Evolutionary conservation across 2,329 filamentous ascomycete genomes (phyloP).

Genomic region (Bretziella fagacearum): DNA sequence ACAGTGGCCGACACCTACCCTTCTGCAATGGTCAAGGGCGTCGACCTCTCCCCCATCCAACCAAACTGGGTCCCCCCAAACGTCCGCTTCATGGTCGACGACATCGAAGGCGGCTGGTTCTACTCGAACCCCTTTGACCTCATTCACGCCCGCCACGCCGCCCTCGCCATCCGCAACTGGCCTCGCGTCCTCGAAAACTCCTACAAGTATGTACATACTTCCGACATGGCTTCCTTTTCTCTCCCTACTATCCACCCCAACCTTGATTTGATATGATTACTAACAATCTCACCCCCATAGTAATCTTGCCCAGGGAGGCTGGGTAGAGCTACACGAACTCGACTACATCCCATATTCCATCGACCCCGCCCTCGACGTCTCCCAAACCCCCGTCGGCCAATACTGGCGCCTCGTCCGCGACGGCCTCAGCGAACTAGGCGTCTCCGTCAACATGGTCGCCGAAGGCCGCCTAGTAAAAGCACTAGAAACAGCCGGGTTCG

Average conservation of each 20-base stretch:
- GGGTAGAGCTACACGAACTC: constrained; percentile 39
- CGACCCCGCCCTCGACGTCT: constrained; percentile 24
- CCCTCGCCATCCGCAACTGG: constrained; percentile 41
- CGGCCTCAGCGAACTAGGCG: constrained; percentile 28
- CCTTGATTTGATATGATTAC: no score
- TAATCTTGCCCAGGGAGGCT: constrained; percentile 36
- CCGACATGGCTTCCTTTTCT: background rate
- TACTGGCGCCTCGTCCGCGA: constrained; percentile 31
- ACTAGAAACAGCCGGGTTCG: constrained; percentile 35
- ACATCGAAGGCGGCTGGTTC: constrained; percentile 39
- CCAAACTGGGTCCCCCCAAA: constrained; percentile 38
- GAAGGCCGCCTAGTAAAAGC: constrained; percentile 26
- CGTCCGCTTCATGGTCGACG: constrained; percentile 38
- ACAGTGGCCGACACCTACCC: constrained; percentile 27
- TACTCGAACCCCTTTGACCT: constrained; percentile 41
- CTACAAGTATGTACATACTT: constrained; percentile 26
- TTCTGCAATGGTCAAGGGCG: constrained; percentile 31
- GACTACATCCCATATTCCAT: constrained; percentile 32
- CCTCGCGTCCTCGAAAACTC: constrained; percentile 29
- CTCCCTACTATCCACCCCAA: background rate
- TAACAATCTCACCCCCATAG: constrained; percentile 19
- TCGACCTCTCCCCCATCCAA: constrained; percentile 42
- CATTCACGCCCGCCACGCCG: constrained; percentile 40
- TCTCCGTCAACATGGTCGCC: constrained; percentile 30
- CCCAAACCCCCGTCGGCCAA: constrained; percentile 27